Evolutionary conservation across 2,329 filamentous ascomycete species (phyloP), one percentile per base, ranked within the genome.

Genomic region (Ascochyta viciae-villosae): DNA sequence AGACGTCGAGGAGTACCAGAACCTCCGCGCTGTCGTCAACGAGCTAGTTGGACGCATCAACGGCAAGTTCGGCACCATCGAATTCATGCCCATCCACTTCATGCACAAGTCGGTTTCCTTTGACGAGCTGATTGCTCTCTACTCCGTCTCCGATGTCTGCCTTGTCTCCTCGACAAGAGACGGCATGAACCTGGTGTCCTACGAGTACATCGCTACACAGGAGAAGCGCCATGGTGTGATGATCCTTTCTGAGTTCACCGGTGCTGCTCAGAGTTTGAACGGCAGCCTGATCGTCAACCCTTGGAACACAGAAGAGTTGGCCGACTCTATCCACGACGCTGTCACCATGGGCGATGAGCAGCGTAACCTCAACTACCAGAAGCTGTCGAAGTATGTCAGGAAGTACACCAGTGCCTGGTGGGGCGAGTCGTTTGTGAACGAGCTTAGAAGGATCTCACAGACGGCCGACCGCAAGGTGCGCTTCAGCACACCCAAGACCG

Each of bases 31-130:
- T 19, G 92, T 96, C 4, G 93, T 97, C 72, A 99, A 98, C 75
- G 95, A 99, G 80, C 85, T 98, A 10, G 94, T 98, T 13, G 95
- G 95, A 34, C 87, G 94, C 58, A 98, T 99, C 80, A 99, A 99
- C 73, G 95, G 95, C 71, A 92, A 91, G 74, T 98, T 97, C 71
- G 93, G 94, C 74, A 97, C 93, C 29, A 89, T 98, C 70, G 94
- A 98, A 77, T 98, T 97, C 80, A 97, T 96, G 89, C 95, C 95
- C 1, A 98, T 99, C 67, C 95, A 98, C 78, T 98, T 97, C 81
- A 88, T 98, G 70, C 95, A 98, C 80, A 96, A 97, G 79, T 96
- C 91, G 4, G 92, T 98, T 71, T 87, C 87, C 44, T 97, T 98
- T 67, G 92, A 97, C 66, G 95, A 98, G 78, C 86, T 99, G 33